Conservation (phyloP, 495 filamentous ascomycete species). For the Trichoderma parareesei region DNA sequence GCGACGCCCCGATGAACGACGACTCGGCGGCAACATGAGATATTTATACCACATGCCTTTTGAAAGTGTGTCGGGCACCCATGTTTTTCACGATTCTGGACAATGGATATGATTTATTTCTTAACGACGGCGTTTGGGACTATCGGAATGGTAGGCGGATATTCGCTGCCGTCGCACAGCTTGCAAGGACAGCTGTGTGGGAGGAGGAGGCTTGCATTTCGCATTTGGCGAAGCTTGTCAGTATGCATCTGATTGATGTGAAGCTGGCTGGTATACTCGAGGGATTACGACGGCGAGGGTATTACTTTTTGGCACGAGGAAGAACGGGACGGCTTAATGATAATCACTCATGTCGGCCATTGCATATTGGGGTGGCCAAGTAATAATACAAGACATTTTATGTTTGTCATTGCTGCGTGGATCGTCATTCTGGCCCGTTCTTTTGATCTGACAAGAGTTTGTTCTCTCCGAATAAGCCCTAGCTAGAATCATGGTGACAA, state of each 20-base stretch:
- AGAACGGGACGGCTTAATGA: conserved; percentile 5
- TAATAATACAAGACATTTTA: not conserved
- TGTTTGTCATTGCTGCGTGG: not conserved
- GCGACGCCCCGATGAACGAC: not conserved
- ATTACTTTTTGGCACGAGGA: not conserved
- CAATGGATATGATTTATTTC: not conserved
- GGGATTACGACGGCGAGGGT: not conserved
- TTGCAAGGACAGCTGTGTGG: not conserved
- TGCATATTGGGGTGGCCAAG: not conserved
- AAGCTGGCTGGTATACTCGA: not conserved
- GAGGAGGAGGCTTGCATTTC: not conserved
- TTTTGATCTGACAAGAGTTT: not conserved
- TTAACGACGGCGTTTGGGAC: not conserved
- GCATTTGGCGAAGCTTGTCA: not conserved
- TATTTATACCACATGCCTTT: not conserved
- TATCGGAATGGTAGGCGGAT: not conserved
- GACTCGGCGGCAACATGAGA: not conserved
- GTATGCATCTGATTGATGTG: not conserved
- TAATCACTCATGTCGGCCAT: conserved; percentile 5
- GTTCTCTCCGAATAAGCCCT: not conserved
- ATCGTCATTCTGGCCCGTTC: not conserved
- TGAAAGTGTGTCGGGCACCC: not conserved
- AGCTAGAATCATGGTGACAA: not conserved
- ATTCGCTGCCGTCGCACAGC: not conserved
- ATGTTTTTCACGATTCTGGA: not conserved